A percentile compares a stretch with the other conserved stretches of the same genome.
Evolutionary conservation across 1,139 yeast genomes (phyloP).

Genomic region (Sugiyamaella xylanicola): DNA sequence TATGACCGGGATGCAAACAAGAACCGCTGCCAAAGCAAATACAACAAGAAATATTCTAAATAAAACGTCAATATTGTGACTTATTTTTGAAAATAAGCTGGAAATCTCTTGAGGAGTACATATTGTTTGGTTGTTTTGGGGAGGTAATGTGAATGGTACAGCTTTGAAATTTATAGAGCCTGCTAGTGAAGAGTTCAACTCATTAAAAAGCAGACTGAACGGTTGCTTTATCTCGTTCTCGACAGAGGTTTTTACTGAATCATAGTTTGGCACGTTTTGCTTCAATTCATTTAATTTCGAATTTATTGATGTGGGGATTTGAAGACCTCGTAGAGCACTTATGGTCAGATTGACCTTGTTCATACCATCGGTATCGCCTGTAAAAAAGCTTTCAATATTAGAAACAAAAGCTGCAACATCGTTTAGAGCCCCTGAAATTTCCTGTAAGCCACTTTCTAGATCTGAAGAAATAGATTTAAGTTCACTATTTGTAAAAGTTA

Average conservation of each 20-base stretch:
- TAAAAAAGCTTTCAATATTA: slow-evolving; percentile 57
- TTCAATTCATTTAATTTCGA: slow-evolving; percentile 51
- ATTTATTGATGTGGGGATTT: slow-evolving; percentile 65
- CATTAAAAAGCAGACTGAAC: slow-evolving; percentile 53
- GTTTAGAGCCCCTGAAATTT: slow-evolving; percentile 54
- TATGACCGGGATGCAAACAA: slow-evolving; percentile 47
- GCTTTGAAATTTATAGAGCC: slow-evolving; percentile 21
- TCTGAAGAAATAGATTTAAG: slow-evolving; percentile 57
- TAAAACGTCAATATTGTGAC: not conserved
- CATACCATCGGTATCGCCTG: slow-evolving; percentile 48
- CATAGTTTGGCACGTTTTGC: slow-evolving; percentile 58
- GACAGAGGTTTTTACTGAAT: slow-evolving; percentile 55
- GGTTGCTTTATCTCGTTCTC: slow-evolving; percentile 52
- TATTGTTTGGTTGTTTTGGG: slow-evolving; percentile 17
- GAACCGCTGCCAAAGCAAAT: slow-evolving; percentile 46
- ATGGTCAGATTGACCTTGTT: slow-evolving; percentile 59
- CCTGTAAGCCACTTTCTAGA: slow-evolving; percentile 57
- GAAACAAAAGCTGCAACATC: slow-evolving; percentile 45
- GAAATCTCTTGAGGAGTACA: slow-evolving; percentile 23
- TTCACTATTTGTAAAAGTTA: slow-evolving; percentile 62
- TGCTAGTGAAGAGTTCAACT: slow-evolving; percentile 37
- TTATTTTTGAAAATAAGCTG: slow-evolving; percentile 19
- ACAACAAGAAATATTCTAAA: slow-evolving; percentile 32
- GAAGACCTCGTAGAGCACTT: slow-evolving; percentile 54
- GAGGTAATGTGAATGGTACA: slow-evolving; percentile 23